Evolutionary conservation across 78 protist species (phyloP), one percentile per base, ranked within the genome.

Genomic region (Guillardia theta): DNA sequence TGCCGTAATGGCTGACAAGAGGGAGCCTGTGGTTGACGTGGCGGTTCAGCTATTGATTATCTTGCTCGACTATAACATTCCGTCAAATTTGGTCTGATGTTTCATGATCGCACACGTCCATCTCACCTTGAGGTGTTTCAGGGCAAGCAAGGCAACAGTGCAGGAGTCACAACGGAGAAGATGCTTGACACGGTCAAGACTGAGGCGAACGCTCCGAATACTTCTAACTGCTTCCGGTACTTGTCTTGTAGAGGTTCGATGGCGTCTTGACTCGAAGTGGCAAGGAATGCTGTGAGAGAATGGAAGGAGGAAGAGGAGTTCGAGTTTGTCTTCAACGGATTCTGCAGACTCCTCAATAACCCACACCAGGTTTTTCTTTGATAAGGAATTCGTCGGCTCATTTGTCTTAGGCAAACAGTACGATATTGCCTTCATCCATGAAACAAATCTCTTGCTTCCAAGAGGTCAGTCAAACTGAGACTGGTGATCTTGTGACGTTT

Each of bases 401-500:
- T 24, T 24, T 58, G 70, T n/a, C n/a, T 30, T 18, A 76, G 90
- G 90, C 90, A 37, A 80, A 80, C 90, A 80, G 27, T 48, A 80
- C 90, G 90, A 19, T 80, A 48, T 48, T 80, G 46, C 90, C 90
- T 12, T 80, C 90, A n/a, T n/a, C 44, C 53, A 80, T 80, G 36
- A 80, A 80, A 48, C 90, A 80, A 48, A 80, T 80, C 90, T 44
- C 53, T 10, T 80, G 90, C 90, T 80, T 80, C 90, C 90, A 80
- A 30, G 90, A 44, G 90, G 47, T n/a, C 47, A 37, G 39, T 12
- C 87, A 22, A 22, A 15, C 80, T 33, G 44, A 8, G 47, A 37
- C 87, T 44, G 48, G 48, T 0, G 8, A 37, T 12, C 47, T 6
- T 6, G 4, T 27, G 39, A 3, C 87, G 1, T 15, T 44, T 6